Base-by-base conservation (phyloP, 2,329 filamentous ascomycete species). In the Xylariaceae sp. region DNA sequence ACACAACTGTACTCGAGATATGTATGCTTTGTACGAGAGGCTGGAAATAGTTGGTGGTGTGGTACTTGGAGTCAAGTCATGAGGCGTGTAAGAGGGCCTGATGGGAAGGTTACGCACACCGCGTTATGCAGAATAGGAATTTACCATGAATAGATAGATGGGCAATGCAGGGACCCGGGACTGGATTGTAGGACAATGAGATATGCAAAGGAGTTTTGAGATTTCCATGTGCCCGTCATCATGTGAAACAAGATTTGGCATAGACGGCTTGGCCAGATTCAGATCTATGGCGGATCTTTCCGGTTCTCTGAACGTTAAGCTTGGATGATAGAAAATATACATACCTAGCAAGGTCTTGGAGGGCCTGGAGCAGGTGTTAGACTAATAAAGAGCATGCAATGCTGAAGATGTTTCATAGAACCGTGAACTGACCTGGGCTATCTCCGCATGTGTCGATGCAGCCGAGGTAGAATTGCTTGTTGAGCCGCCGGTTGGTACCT, bases 261-360 rank as follows among this genome's bases (percentile, higher is more conserved):
- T 44, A 52, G 14, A 48, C 12, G 47, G 53, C 49, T 54, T 43
- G 47, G 53, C n/a, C 19, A 56, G 60, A 60, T 52, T 19, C 19
- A 56, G 60, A 60, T 62, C 54, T 46, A 51, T 51, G 4, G 54
- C 40, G 44, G 57, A 60, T 62, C 60, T 56, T 21, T 16, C 52
- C 52, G 42, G 41, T 29, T 21, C 48, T 40, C 42, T 10, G 16
- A 19, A 26, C 42, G 44, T 26, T 26, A 51, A 49, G 49, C 49
- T 57, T 9, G 44, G 21, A 45, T 45, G 46, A 29, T 41, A 57
- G 46, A 19, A 50, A 32, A 43, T 20, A 46, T 48, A 66, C 68
- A 56, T 67, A 71, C 69, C 65, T 71, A 48, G 67, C 65, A 54
- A 72, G 67, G 55, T 71, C 68, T 57, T 59, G 63, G 54, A 70